Conservation (phyloP, 306 rosid species). For the Quercus alba region DNA sequence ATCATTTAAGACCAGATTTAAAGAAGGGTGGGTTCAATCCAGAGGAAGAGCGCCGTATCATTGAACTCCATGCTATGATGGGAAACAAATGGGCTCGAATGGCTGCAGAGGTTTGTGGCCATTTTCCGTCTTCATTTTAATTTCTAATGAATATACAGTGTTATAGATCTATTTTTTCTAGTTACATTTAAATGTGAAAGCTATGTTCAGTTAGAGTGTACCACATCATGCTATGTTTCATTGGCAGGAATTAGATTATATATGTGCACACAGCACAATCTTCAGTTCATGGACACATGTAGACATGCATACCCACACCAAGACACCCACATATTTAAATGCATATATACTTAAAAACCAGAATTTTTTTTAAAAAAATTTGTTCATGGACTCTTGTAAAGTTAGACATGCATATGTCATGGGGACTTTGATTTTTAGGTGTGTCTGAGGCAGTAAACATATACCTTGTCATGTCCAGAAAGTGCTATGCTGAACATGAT, state of each 20-base stretch:
- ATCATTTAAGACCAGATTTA: slow-evolving; percentile 65
- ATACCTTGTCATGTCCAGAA: neutral
- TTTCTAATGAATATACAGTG: slow-evolving; percentile 1
- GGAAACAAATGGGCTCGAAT: slow-evolving; percentile 84
- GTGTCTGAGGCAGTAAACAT: neutral
- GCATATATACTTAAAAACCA: neutral
- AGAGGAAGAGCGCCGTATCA: slow-evolving; percentile 42
- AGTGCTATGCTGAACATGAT: neutral
- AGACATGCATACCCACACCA: neutral
- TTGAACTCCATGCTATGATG: slow-evolving; percentile 48
- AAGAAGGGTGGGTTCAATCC: slow-evolving; percentile 51
- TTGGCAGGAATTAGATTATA: neutral
- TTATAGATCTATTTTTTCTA: neutral
- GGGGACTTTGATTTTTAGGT: neutral
- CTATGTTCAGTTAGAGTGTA: neutral
- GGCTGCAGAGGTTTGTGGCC: slow-evolving; percentile 46
- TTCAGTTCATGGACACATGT: neutral
- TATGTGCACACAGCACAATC: neutral
- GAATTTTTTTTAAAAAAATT: neutral
- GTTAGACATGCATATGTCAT: neutral
- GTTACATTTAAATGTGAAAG: neutral
- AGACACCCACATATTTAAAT: neutral
- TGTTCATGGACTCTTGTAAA: neutral
- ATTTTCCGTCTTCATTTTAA: neutral
- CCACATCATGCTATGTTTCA: neutral